These are phyloP conservation scores for Sporisorium sorghi DNA, from an alignment of 1,284 basidiomycete species.

Conservation along the genomic window DNA sequence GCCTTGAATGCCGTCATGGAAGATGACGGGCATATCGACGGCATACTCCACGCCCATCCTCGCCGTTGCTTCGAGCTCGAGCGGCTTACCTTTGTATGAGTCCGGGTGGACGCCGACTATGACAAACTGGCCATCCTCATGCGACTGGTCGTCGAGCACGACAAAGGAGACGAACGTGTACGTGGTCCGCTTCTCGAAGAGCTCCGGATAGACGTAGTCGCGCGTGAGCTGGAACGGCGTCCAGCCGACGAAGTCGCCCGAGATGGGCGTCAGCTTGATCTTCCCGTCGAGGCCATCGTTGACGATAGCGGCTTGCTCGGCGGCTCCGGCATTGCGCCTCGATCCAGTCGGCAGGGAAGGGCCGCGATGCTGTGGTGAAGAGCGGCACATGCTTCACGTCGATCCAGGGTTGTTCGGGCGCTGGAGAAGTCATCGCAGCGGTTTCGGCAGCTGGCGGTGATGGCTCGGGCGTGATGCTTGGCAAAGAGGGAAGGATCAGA, in stretches of 20 bases:
- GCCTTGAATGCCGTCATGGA: not conserved
- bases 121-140: constrained; percentile 6
- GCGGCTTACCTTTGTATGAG: not conserved
- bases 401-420: no score
- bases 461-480: no score
- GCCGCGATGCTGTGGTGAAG: no score
- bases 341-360: no score
- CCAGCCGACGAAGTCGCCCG: constrained; percentile 6
- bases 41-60: not conserved
- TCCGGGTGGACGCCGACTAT: constrained; percentile 10
- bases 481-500: no score
- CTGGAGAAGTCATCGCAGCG: no score
- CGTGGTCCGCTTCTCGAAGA: not conserved
- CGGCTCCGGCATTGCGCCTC: no score
- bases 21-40: not conserved
- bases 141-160: constrained; percentile 7
- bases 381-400: no score
- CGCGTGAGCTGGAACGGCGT: constrained; percentile 13
- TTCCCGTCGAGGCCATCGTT: no score
- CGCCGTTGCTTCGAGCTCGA: not conserved
- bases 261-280: no score
- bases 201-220: constrained; percentile 4
- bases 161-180: constrained; percentile 13
- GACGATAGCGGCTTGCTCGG: no score
- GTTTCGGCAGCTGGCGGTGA: no score